Conservation (phyloP, 1,284 basidiomycete genomes). For the Sporisorium exsertum region DNA sequence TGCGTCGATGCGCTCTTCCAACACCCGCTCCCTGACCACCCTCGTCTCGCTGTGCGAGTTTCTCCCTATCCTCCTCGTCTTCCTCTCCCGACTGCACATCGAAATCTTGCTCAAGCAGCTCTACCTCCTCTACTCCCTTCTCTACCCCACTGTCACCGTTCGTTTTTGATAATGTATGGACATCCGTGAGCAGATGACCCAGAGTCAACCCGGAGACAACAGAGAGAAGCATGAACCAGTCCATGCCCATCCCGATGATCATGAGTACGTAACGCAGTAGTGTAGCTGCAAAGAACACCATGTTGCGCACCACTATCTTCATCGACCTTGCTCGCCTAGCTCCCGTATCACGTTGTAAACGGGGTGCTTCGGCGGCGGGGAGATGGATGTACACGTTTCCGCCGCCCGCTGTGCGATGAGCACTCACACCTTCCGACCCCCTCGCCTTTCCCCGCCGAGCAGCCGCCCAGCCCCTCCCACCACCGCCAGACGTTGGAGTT, state of each 20-base stretch:
- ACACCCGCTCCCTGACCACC: background rate
- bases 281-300: conserved; percentile 23
- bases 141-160: background rate
- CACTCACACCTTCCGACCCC: background rate
- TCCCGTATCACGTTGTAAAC: too few species aligned
- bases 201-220: conserved; percentile 17
- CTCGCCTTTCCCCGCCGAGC: background rate
- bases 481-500: background rate
- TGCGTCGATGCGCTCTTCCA: background rate
- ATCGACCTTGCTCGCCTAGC: background rate
- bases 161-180: background rate
- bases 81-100: background rate
- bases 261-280: conserved; percentile 39
- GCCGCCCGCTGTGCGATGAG: background rate
- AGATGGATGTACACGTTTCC: conserved; percentile 13
- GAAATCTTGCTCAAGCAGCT: conserved; percentile 4
- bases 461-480: background rate
- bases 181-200: conserved; percentile 20
- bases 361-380: background rate
- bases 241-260: conserved; percentile 50
- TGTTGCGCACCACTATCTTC: conserved; percentile 3
- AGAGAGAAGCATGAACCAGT: conserved; percentile 35
- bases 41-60: background rate
- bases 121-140: background rate
- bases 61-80: conserved; percentile 1